Evolutionary conservation across 2,329 filamentous ascomycete species (phyloP), one percentile per base, ranked within the genome.

Genomic region (Mariannaea sp.): DNA sequence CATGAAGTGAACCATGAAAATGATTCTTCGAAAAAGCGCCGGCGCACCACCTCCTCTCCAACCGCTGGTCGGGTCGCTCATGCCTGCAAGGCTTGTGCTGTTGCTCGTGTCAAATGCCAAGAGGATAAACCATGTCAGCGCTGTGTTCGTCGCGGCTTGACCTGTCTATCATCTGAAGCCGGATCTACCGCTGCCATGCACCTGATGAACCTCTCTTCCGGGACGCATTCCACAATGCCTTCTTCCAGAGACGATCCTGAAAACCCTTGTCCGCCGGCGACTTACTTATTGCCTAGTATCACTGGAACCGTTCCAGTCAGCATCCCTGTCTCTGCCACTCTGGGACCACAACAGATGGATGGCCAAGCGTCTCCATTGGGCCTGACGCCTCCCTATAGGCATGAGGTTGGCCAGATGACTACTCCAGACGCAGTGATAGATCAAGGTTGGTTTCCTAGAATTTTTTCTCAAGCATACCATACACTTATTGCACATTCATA

Each of bases 91-190:
- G 69, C 77, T 8, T 83, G 80, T 57, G 79, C 80, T 3, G 65
- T 73, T 14, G 79, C 80, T 9, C 72, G 80, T 16, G 78, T 83
- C 38, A 82, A 82, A 59, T 83, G 80, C 55, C 79, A 81, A 55
- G 80, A 83, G 51, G 64, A 71, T 17, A 82, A 83, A 66, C 80
- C 80, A 26, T 83, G 80, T 61, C 74, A 75, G 14, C 74, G 80
- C 24, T 82, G 80, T 57, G 70, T 75, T 44, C 75, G 70, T 48
- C 74, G 79, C 22, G 75, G 76, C 36, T 57, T 82, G 46, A 65
- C 60, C 12, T 83, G 80, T 66, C 75, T 71, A 20, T 68, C 68
- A 13, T 63, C 69, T 9, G 71, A 73, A 45, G 63, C 70, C 12
- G 71, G 70, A 9, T 73, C 74, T 13, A 70, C 73, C 6, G 71